Evolutionary conservation across 352 stramenopile species (phyloP).

Genomic region (Pythium oligandrum): DNA sequence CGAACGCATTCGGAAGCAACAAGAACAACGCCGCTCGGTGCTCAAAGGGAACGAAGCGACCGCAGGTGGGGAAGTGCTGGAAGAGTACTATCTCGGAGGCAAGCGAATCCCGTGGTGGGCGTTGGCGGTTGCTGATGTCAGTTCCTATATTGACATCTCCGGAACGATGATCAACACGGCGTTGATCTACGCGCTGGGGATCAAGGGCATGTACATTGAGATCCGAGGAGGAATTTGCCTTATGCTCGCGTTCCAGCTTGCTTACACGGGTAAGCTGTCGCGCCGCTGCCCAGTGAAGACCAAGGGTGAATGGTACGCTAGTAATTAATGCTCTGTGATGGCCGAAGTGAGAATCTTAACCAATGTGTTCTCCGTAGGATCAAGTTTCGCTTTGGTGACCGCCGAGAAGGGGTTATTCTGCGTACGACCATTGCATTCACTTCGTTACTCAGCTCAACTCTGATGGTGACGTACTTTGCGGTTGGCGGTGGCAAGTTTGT

Average conservation of each 20-base stretch:
- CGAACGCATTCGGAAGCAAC: slow-evolving; percentile 17
- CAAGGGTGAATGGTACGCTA: slow-evolving; percentile 58
- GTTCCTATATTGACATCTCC: slow-evolving; percentile 83
- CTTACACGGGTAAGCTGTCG: slow-evolving; percentile 76
- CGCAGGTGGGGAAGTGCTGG: slow-evolving; percentile 32
- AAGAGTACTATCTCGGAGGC: slow-evolving; percentile 75
- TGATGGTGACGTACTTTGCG: slow-evolving; percentile 74
- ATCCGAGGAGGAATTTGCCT: slow-evolving; percentile 72
- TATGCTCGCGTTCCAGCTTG: slow-evolving; percentile 75
- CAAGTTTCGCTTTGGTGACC: slow-evolving; percentile 71
- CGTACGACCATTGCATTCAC: slow-evolving; percentile 67
- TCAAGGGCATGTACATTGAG: slow-evolving; percentile 85
- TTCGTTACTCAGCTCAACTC: slow-evolving; percentile 55
- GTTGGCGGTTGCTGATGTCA: slow-evolving; percentile 70
- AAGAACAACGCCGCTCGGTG: slow-evolving; percentile 16
- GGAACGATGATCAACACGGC: slow-evolving; percentile 85
- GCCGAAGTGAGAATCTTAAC: too few species aligned
- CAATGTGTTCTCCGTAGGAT: slow-evolving; percentile 37
- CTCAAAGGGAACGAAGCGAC: slow-evolving; percentile 11
- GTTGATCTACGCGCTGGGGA: slow-evolving; percentile 71
- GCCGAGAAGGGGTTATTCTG: slow-evolving; percentile 43
- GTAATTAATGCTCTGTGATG: background rate
- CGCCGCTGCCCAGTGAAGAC: slow-evolving; percentile 73
- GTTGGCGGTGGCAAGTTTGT: slow-evolving; percentile 78
- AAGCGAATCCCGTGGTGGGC: slow-evolving; percentile 68